Evolutionary conservation across 768 basidiomycete species (phyloP).

Genomic region (Lactifluus subvellereus): DNA sequence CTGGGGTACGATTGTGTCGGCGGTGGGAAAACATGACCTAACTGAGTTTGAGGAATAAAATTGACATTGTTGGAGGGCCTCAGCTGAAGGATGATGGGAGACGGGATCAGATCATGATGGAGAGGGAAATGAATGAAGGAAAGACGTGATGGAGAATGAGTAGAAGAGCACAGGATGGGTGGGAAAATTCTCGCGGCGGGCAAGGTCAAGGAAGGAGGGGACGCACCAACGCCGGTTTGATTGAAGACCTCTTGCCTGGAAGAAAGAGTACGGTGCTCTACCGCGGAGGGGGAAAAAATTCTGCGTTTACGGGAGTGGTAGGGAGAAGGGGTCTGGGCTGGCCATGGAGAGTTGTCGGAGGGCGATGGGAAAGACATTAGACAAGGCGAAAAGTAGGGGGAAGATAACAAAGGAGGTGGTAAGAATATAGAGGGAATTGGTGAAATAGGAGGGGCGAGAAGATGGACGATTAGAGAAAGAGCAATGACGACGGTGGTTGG

Average conservation of each 20-base stretch:
- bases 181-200: not conserved
- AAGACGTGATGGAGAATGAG: conserved; percentile 2
- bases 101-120: conserved; percentile 8
- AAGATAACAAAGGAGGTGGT: conserved; percentile 7
- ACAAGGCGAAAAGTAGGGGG: conserved; percentile 22
- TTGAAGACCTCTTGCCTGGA: conserved; percentile 22
- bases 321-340: conserved; percentile 35
- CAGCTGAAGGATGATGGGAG: conserved; percentile 24
- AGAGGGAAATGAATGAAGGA: conserved; percentile 1
- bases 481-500: conserved; percentile 17
- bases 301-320: conserved; percentile 27
- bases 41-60: conserved; percentile 59
- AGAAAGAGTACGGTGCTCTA: conserved; percentile 18
- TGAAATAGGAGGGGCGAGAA: conserved; percentile 18
- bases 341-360: conserved; percentile 39
- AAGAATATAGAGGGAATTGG: not conserved
- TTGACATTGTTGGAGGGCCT: conserved; percentile 47
- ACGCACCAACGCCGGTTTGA: conserved; percentile 23
- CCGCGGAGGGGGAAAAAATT: not conserved
- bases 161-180: not conserved
- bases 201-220: not conserved
- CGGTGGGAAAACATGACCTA: conserved; percentile 70
- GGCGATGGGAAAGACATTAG: conserved; percentile 36
- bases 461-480: conserved; percentile 24
- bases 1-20: conserved; percentile 55